Evolutionary conservation across 495 filamentous ascomycete genomes (phyloP).

Genomic region (Cenococcum geophilum): DNA sequence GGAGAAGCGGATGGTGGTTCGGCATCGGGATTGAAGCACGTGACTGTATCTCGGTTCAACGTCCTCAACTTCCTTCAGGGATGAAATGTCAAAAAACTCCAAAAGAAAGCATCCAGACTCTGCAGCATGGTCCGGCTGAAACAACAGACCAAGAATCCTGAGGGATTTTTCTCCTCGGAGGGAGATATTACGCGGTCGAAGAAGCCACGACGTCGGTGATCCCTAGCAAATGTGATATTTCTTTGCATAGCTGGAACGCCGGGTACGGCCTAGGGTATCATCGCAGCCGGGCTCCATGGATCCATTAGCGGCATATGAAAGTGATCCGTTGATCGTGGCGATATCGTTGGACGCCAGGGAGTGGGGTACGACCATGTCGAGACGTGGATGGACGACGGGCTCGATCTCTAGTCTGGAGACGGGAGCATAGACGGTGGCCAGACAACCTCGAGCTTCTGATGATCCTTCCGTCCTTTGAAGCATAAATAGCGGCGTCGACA

Average conservation of each 20-base stretch:
- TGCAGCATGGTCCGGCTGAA: constrained; percentile 19
- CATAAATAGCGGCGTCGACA: constrained; percentile 32
- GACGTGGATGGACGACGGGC: constrained; percentile 26
- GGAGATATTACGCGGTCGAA: constrained; percentile 31
- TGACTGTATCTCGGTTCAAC: constrained; percentile 27
- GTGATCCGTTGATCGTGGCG: constrained; percentile 30
- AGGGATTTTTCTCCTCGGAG: constrained; percentile 26
- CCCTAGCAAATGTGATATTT: constrained; percentile 33
- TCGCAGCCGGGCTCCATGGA: constrained; percentile 27
- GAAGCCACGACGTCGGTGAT: constrained; percentile 32
- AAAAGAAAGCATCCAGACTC: constrained; percentile 24
- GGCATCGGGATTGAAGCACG: constrained; percentile 22
- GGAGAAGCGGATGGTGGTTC: constrained; percentile 19
- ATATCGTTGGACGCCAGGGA: constrained; percentile 31
- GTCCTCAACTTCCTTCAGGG: constrained; percentile 24
- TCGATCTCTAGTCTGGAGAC: constrained; percentile 25
- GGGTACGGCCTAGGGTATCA: constrained; percentile 33
- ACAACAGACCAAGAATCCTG: constrained; percentile 27
- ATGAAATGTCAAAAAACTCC: constrained; percentile 20
- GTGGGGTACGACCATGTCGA: constrained; percentile 32
- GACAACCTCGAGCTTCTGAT: constrained; percentile 8
- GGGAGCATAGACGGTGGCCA: constrained; percentile 16
- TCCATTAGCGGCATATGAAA: constrained; percentile 30
- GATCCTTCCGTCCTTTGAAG: constrained; percentile 9
- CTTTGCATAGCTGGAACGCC: constrained; percentile 27